A percentile compares a stretch with the other conserved stretches of the same genome.
Conservation (phyloP, 176 grass and related monocot species). For the Elymus sibiricus region DNA sequence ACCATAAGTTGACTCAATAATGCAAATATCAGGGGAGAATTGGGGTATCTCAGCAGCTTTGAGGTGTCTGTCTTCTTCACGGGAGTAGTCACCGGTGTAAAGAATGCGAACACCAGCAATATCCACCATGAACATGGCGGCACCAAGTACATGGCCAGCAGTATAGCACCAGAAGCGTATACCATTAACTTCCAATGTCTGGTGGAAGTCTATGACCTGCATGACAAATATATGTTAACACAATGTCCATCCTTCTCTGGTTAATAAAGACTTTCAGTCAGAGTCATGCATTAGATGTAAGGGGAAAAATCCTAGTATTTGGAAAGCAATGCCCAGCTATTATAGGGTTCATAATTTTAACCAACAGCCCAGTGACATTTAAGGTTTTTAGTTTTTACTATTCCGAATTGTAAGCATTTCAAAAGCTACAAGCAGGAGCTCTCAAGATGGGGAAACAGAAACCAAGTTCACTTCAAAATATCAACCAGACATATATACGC, state of each 20-base stretch:
- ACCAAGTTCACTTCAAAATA: too few species aligned
- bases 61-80: conserved; percentile 89
- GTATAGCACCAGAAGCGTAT: conserved; percentile 99
- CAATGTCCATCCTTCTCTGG: background rate
- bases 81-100: conserved; percentile 92
- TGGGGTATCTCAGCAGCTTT: conserved; percentile 82
- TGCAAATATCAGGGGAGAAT: conserved; percentile 87
- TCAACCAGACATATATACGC: too few species aligned
- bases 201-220: conserved; percentile 98
- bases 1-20: conserved; percentile 92
- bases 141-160: conserved; percentile 90
- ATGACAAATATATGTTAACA: conserved; percentile 10
- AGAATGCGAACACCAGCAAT: conserved; percentile 91
- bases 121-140: conserved; percentile 99
- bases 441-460: too few species aligned
- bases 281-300: background rate
- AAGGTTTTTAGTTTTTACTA: background rate
- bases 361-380: background rate
- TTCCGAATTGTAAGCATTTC: background rate
- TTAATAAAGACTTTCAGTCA: background rate
- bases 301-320: background rate
- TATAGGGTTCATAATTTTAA: background rate
- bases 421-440: too few species aligned
- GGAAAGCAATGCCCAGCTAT: background rate
- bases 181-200: conserved; percentile 89